phyloP scores from a whole-genome alignment of 202 grass and related monocot species.

The Hordeum pubiflorum region DNA sequence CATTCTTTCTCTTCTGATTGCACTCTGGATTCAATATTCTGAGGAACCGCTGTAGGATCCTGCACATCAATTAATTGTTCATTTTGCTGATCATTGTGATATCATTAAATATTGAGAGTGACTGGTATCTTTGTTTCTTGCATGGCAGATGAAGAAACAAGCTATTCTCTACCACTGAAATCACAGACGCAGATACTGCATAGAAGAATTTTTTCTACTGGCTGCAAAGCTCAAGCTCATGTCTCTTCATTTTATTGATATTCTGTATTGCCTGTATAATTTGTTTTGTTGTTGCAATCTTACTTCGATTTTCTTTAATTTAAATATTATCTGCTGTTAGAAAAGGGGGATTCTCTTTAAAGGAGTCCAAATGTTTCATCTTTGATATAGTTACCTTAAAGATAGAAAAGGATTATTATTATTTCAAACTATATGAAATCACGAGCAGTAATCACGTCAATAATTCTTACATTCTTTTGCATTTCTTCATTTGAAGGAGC shows the following conservation, averaged over 20 bases:
- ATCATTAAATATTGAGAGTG: background rate
- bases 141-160: background rate
- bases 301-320: background rate
- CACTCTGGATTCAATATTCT: conserved; percentile 15
- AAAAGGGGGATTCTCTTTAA: background rate
- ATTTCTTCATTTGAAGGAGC: conserved; percentile 27
- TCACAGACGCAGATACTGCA: background rate
- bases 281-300: background rate
- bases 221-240: background rate
- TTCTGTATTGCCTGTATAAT: background rate
- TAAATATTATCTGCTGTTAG: background rate
- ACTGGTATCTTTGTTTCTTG: conserved; percentile 13
- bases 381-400: background rate
- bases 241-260: background rate
- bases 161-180: background rate
- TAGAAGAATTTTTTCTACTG: background rate
- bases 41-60: conserved; percentile 19
- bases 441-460: background rate
- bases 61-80: conserved; percentile 18
- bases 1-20: conserved; percentile 15
- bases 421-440: conserved; percentile 13
- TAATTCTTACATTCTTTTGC: conserved; percentile 30
- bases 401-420: background rate
- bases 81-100: conserved; percentile 24
- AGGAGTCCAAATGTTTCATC: background rate